phyloP scores from a whole-genome alignment of 2,329 filamentous ascomycete genomes.

The Mycosphaerella sp. region DNA sequence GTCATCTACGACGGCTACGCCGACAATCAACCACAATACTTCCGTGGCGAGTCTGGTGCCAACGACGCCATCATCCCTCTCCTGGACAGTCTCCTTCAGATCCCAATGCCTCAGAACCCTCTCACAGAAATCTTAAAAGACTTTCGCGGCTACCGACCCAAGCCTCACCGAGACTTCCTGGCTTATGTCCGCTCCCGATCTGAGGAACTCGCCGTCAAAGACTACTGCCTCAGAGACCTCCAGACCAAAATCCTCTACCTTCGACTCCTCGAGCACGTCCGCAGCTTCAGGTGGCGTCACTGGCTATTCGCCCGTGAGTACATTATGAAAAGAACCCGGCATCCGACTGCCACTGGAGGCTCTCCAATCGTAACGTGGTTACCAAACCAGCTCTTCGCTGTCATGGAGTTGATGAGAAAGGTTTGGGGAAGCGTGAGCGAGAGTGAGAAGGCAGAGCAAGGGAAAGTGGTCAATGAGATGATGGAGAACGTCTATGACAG shows the following conservation, averaged over 20 bases:
- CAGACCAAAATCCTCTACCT: conserved; percentile 42
- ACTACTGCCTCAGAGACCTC: conserved; percentile 42
- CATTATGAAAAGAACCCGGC: conserved; percentile 68
- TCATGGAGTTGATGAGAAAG: conserved; percentile 63
- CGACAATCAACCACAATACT: conserved; percentile 58
- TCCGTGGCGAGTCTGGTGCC: conserved; percentile 87
- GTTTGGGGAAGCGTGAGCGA: conserved; percentile 43
- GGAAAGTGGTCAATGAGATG: conserved; percentile 42
- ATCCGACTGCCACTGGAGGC: conserved; percentile 73
- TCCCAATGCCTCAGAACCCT: conserved; percentile 82
- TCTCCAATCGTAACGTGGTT: conserved; percentile 80
- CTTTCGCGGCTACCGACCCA: conserved; percentile 83
- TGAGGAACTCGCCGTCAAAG: conserved; percentile 50
- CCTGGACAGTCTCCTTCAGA: conserved; percentile 77
- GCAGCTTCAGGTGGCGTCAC: conserved; percentile 76
- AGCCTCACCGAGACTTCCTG: conserved; percentile 81
- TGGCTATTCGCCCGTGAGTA: conserved; percentile 84
- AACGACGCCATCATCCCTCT: conserved; percentile 90
- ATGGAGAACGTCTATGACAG: conserved; percentile 62
- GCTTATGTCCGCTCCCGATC: conserved; percentile 57
- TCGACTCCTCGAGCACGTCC: conserved; percentile 61
- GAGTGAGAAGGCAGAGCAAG: conserved; percentile 17
- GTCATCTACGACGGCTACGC: conserved; percentile 83
- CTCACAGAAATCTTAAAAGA: conserved; percentile 82
- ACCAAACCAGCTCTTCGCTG: conserved; percentile 71